A percentile compares a stretch with the other conserved stretches of the same genome.
phyloP scores from a whole-genome alignment of 1,139 yeast genomes.

The Pichia sp. region DNA sequence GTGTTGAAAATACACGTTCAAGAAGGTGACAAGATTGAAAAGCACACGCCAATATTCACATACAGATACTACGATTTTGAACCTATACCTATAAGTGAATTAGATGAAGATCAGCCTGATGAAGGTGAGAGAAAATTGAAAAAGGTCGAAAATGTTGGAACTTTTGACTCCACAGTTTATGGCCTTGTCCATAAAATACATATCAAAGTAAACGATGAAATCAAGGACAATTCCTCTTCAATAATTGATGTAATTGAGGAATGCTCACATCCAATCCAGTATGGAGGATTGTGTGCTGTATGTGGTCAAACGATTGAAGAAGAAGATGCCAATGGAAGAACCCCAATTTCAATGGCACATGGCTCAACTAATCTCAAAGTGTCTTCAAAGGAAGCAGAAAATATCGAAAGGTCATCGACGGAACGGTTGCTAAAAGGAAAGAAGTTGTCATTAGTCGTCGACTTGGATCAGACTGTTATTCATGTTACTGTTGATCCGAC shows the following conservation, averaged over 20 bases:
- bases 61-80: conserved; percentile 66
- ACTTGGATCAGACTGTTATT: conserved; percentile 93
- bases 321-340: conserved; percentile 72
- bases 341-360: conserved; percentile 85
- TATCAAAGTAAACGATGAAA: conserved; percentile 52
- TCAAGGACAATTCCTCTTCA: conserved; percentile 42
- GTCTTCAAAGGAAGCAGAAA: conserved; percentile 77
- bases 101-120: conserved; percentile 34
- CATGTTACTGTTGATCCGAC: conserved; percentile 99
- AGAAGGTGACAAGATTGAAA: conserved; percentile 40
- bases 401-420: conserved; percentile 66
- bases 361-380: conserved; percentile 83
- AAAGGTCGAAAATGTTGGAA: conserved; percentile 54
- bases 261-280: conserved; percentile 92
- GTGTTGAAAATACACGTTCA: conserved; percentile 42
- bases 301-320: conserved; percentile 88
- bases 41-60: conserved; percentile 49
- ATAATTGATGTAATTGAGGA: conserved; percentile 66
- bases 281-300: conserved; percentile 90
- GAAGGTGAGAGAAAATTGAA: conserved; percentile 23
- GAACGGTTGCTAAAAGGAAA: conserved; percentile 51
- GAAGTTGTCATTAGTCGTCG: conserved; percentile 86
- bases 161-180: conserved; percentile 77
- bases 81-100: conserved; percentile 43
- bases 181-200: conserved; percentile 53